Evolutionary conservation across 2,329 filamentous ascomycete genomes (phyloP).

Genomic region (Fusarium drepaniforme): DNA sequence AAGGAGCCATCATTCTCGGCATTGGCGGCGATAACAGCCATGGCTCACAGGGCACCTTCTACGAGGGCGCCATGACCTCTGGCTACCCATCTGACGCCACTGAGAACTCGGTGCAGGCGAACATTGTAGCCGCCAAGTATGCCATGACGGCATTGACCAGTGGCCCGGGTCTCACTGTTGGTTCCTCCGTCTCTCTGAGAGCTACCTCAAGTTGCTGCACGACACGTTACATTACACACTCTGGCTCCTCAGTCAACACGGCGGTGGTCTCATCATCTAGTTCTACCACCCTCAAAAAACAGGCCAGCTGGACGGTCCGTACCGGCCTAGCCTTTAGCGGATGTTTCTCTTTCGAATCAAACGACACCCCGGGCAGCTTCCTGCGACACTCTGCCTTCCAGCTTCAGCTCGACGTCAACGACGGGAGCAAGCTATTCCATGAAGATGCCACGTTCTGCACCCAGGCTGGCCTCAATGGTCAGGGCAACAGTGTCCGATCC

Average conservation of each 20-base stretch:
- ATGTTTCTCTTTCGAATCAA: slow-evolving; percentile 24
- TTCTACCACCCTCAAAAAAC: slow-evolving; percentile 10
- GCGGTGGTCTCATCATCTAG: slow-evolving; percentile 15
- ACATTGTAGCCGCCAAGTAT: slow-evolving; percentile 27
- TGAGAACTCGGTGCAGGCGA: slow-evolving; percentile 19
- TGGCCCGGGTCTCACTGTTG: neutral
- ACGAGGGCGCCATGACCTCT: slow-evolving; percentile 15
- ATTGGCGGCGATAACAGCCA: slow-evolving; percentile 28
- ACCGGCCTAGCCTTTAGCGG: slow-evolving; percentile 22
- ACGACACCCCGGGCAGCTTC: slow-evolving; percentile 20
- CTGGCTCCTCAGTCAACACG: slow-evolving; percentile 14
- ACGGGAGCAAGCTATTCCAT: slow-evolving; percentile 15
- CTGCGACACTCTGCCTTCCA: slow-evolving; percentile 11
- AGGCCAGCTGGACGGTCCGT: slow-evolving; percentile 25
- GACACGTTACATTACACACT: slow-evolving; percentile 16
- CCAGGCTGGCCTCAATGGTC: slow-evolving; percentile 11
- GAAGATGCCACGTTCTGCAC: slow-evolving; percentile 29
- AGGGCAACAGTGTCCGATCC: slow-evolving; percentile 15
- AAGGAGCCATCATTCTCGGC: slow-evolving; percentile 13
- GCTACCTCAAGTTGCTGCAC: slow-evolving; percentile 21
- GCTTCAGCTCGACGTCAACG: neutral
- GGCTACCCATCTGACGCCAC: slow-evolving; percentile 27
- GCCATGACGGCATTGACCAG: slow-evolving; percentile 13
- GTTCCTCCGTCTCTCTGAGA: slow-evolving; percentile 22
- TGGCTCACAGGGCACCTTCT: slow-evolving; percentile 20